These are phyloP conservation scores for Tolypocladium album DNA, from an alignment of 2,329 filamentous ascomycete genomes.

Conservation along the genomic window DNA sequence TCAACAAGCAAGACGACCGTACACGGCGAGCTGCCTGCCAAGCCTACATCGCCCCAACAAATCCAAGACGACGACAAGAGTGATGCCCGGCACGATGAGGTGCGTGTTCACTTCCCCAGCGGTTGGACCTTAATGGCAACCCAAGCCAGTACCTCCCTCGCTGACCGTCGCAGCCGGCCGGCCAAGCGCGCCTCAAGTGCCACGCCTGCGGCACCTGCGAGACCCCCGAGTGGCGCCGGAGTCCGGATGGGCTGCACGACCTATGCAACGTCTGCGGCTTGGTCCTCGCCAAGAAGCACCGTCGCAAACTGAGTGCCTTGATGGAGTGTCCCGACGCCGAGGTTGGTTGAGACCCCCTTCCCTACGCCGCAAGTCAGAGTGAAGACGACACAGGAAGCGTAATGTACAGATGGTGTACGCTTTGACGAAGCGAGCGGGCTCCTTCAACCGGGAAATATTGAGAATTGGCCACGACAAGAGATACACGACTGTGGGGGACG, in stretches of 20 bases:
- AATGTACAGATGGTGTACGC: neutral
- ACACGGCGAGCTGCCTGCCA: neutral
- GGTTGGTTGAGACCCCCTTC: neutral
- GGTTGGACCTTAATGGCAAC: too few relatives aligned
- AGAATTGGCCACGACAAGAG: neutral
- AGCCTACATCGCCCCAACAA: neutral
- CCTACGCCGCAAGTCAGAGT: too few relatives aligned
- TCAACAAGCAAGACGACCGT: neutral
- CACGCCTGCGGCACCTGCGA: slow-evolving; percentile 54
- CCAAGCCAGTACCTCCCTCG: too few relatives aligned
- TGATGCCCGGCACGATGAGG: neutral
- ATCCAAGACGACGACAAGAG: too few relatives aligned
- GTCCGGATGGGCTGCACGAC: slow-evolving; percentile 62
- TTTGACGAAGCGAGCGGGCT: neutral
- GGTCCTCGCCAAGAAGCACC: slow-evolving; percentile 21
- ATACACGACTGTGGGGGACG: neutral
- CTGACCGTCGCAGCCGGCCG: neutral
- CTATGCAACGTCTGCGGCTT: slow-evolving; percentile 65
- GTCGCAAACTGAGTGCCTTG: neutral
- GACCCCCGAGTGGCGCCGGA: slow-evolving; percentile 66
- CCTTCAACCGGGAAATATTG: neutral
- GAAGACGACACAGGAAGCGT: too few relatives aligned
- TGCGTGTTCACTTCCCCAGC: too few relatives aligned
- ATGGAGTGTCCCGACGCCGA: neutral
- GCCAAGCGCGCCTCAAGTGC: slow-evolving; percentile 13